These are phyloP conservation scores for Dimargaris xerosporica DNA, from an alignment of 192 early-diverging fungal species.

Conservation along the genomic window DNA sequence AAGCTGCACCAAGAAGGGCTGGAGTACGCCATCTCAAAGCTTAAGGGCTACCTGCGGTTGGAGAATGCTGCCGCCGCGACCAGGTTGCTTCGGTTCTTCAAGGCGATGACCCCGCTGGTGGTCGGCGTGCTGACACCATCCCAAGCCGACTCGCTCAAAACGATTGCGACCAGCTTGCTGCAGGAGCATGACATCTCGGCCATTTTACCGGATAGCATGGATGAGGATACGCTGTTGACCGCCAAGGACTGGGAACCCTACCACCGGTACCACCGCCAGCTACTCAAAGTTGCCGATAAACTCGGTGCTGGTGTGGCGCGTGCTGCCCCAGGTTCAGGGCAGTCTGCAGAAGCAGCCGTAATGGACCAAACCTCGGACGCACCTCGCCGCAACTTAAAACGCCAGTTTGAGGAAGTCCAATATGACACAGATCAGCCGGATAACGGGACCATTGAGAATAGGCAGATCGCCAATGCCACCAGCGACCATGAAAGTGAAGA, in stretches of 20 bases:
- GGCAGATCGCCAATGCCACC: not conserved
- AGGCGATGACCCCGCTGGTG: not conserved
- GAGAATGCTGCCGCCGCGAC: not conserved
- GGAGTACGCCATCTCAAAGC: not conserved
- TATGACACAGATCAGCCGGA: not conserved
- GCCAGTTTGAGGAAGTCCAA: not conserved
- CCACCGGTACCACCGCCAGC: conserved; percentile 1
- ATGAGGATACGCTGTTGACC: not conserved
- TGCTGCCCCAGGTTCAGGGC: not conserved
- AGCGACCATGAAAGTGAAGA: not conserved
- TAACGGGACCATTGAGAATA: not conserved
- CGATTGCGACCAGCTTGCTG: not conserved
- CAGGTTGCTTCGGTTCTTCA: not conserved
- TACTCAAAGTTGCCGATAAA: not conserved
- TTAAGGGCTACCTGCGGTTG: conserved; percentile 2
- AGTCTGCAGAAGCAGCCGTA: not conserved
- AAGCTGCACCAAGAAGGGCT: conserved; percentile 7
- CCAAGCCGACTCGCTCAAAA: not conserved
- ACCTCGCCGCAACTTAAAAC: not conserved
- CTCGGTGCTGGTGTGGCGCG: not conserved
- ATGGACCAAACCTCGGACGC: not conserved
- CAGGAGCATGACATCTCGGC: not conserved
- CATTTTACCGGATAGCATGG: not conserved
- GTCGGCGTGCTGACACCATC: not conserved
- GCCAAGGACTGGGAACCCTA: conserved; percentile 10